Base-by-base conservation (phyloP, 208 protist species). In the Acanthamoeba healyi region DNA sequence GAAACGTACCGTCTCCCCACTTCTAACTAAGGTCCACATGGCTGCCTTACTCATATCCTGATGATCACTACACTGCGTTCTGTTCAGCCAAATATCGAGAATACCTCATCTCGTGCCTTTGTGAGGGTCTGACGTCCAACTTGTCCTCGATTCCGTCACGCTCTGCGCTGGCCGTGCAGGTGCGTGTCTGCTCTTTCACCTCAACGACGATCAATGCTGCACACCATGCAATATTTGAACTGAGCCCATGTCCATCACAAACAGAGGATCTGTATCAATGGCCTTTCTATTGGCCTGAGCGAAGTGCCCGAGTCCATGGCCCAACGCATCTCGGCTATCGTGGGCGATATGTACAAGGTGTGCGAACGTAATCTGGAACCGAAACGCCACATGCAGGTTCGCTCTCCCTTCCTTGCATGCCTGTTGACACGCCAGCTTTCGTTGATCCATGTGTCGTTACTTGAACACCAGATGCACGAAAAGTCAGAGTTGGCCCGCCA, bases 401-500 rank as follows among this genome's bases (percentile, higher is more conserved):
- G 24, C 1, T 49, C 3, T 36, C 63, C 26, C 63, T 36, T 17
- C 26, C 26, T 1, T 67, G 26, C 29, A 10, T 17, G 29, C n/a
- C n/a, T 49, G 44, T 49, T 4, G 44, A 4, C 44, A 12, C 44
- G 44, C 49, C 22, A 6, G 22, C 5, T 24, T 24, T 54, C 24
- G 10, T 65, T 29, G 4, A 15, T 22, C 12, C 36, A 0, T 67
- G 5, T 67, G 22, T n/a, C n/a, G n/a, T n/a, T n/a, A n/a, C n/a
- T n/a, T n/a, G n/a, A n/a, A n/a, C n/a, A n/a, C n/a, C 38, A 81
- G 70, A 46, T 81, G 17, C 40, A 32, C 5, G 44, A 89, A 19
- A 89, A 63, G 81, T 89, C 81, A 5, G 81, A 89, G 54, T 15
- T 89, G 19, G 81, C 81, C 19, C 81, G 81, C 49, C 81, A 89